phyloP scores from a whole-genome alignment of 106 monocot species.

The Dactylorhiza incarnata region DNA sequence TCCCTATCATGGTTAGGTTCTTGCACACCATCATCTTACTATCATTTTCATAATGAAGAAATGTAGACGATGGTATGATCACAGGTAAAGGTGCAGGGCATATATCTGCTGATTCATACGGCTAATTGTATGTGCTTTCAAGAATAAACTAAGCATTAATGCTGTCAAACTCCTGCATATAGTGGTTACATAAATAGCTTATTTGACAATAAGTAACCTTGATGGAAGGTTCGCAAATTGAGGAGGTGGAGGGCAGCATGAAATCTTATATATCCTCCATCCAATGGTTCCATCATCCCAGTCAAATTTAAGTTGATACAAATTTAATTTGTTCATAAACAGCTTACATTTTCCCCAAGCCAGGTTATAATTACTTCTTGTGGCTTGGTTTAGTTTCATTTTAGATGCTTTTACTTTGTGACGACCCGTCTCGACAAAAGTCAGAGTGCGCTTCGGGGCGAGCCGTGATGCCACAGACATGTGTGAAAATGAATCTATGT shows the following conservation, averaged over 20 bases:
- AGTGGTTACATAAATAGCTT: not conserved
- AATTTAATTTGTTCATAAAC: not conserved
- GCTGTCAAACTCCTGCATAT: not conserved
- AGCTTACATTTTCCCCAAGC: not conserved
- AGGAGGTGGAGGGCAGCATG: not conserved
- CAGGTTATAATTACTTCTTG: not conserved
- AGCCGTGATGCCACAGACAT: too few species aligned
- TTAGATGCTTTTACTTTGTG: not conserved
- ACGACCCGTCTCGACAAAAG: too few species aligned
- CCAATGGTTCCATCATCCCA: not conserved
- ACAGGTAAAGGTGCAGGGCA: not conserved
- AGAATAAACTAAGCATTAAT: not conserved
- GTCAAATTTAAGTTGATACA: not conserved
- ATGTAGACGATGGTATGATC: not conserved
- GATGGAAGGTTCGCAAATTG: not conserved
- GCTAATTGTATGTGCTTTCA: too few species aligned
- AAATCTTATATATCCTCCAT: not conserved
- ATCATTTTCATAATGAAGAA: not conserved
- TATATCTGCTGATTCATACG: too few species aligned
- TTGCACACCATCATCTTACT: too few species aligned
- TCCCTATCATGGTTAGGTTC: too few species aligned
- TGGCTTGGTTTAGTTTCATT: not conserved
- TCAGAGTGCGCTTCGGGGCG: too few species aligned
- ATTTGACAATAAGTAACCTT: not conserved
- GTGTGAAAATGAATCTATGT: too few species aligned